These are phyloP conservation scores for Rhizopogon roseolus DNA, from an alignment of 768 basidiomycete genomes.

Conservation along the genomic window DNA sequence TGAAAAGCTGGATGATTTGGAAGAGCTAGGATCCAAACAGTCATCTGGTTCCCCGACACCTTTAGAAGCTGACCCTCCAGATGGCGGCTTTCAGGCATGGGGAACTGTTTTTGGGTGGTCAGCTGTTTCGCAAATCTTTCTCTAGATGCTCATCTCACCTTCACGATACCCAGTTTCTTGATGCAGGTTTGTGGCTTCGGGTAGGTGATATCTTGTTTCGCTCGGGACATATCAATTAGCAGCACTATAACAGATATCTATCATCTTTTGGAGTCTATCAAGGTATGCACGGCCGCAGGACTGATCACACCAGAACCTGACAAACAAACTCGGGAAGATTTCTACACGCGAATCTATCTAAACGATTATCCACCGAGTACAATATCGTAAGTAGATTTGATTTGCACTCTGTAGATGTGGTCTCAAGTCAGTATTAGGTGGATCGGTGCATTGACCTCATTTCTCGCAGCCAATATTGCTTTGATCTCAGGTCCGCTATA, in stretches of 20 bases:
- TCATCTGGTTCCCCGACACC: not conserved
- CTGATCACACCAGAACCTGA: not conserved
- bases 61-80: not conserved
- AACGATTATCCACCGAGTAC: conserved; percentile 20
- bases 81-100: conserved; percentile 11
- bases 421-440: conserved; percentile 17
- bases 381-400: conserved; percentile 18
- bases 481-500: conserved; percentile 25
- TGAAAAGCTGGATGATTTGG: not conserved
- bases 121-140: not conserved
- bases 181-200: conserved; percentile 25
- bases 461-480: conserved; percentile 25
- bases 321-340: conserved; percentile 21
- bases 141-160: not conserved
- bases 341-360: conserved; percentile 26
- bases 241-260: conserved; percentile 14
- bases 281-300: too few relatives aligned
- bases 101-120: conserved; percentile 7
- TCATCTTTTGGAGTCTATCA: conserved; percentile 29
- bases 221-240: not conserved
- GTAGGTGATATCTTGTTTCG: not conserved
- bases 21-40: not conserved
- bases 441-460: conserved; percentile 30
- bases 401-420: conserved; percentile 22
- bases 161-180: conserved; percentile 10